phyloP scores from a whole-genome alignment of 345 rosid species.

The Linum usitatissimum region DNA sequence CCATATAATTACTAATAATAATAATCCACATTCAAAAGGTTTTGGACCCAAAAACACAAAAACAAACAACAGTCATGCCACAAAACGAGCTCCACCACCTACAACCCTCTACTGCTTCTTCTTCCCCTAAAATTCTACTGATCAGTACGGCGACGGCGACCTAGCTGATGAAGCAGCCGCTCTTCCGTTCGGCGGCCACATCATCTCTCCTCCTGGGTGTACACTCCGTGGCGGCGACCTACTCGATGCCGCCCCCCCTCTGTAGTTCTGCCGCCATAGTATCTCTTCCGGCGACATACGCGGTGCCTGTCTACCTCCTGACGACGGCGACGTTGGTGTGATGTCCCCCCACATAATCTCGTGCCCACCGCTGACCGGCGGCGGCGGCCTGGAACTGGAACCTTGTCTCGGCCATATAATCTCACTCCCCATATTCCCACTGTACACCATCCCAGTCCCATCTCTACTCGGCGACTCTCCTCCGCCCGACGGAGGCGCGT shows the following conservation, averaged over 20 bases:
- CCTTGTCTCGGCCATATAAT: background rate
- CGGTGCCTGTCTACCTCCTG: background rate
- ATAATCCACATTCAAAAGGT: no score
- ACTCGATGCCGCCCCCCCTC: background rate
- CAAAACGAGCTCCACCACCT: no score
- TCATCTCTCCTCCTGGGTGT: background rate
- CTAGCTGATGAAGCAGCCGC: background rate
- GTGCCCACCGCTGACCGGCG: conserved; percentile 15
- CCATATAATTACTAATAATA: no score
- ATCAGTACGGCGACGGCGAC: background rate
- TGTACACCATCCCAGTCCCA: background rate
- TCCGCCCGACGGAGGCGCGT: conserved; percentile 10
- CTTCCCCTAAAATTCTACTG: background rate
- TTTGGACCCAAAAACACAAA: no score
- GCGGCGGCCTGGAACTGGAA: conserved; percentile 15
- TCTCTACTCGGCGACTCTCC: background rate
- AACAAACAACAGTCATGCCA: no score
- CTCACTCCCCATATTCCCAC: background rate
- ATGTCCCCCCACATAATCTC: background rate
- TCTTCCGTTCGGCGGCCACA: background rate
- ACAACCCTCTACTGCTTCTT: background rate
- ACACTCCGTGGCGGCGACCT: background rate
- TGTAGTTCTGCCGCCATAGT: background rate
- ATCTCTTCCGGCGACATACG: background rate
- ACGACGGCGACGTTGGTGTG: background rate